Percentiles rank a stretch among this genome's conserved stretches.
Evolutionary conservation across 306 rosid species (phyloP).

Genomic region (Quercus rubra): DNA sequence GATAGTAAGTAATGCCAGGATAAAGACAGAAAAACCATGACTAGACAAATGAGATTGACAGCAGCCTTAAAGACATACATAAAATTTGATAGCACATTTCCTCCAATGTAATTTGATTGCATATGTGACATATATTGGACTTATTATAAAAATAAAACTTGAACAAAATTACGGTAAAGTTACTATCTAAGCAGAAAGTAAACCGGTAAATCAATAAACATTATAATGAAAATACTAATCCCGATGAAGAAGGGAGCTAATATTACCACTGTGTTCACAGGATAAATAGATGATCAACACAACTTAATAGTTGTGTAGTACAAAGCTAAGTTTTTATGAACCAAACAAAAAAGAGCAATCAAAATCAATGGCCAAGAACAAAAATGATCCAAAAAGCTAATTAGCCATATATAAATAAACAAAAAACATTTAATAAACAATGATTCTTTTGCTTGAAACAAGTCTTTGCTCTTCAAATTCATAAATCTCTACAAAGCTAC

Average conservation of each 20-base stretch:
- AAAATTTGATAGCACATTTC: not conserved
- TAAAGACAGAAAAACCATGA: constrained; percentile 7
- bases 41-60: constrained; percentile 17
- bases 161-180: not conserved
- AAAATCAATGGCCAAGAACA: not conserved
- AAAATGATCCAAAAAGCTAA: not conserved
- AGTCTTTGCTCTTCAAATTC: constrained; percentile 12
- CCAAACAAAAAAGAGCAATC: not conserved
- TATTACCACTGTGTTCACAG: not conserved
- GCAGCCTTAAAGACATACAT: not conserved
- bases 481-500: constrained; percentile 11
- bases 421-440: too few species aligned
- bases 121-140: not conserved
- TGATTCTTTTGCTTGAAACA: not conserved
- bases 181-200: not conserved
- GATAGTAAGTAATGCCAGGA: constrained; percentile 13
- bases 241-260: not conserved
- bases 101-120: not conserved
- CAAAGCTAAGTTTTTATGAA: constrained; percentile 13
- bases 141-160: not conserved
- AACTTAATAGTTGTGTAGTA: not conserved
- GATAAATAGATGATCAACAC: constrained; percentile 4
- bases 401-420: not conserved
- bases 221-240: not conserved
- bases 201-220: not conserved